phyloP scores from a whole-genome alignment of 768 basidiomycete genomes.

The Porphyrellus cyaneotinctus region DNA sequence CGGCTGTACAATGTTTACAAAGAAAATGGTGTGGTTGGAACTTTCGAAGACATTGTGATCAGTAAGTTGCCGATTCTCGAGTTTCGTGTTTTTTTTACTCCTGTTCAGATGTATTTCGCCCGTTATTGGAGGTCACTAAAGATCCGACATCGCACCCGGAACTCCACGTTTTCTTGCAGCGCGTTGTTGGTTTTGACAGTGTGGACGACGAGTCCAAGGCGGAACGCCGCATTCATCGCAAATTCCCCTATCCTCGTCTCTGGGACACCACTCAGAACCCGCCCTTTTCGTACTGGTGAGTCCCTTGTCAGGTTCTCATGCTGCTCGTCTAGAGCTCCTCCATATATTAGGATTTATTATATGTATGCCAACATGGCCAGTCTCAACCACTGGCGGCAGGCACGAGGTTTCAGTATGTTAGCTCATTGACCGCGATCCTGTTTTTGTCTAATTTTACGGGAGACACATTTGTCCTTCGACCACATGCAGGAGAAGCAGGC shows the following conservation, averaged over 20 bases:
- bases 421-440: constrained; percentile 1
- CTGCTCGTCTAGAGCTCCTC: constrained; percentile 2
- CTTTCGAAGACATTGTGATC: constrained; percentile 85
- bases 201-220: constrained; percentile 97
- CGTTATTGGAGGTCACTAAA: constrained; percentile 93
- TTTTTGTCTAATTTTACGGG: not conserved
- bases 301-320: not conserved
- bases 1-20: constrained; percentile 96
- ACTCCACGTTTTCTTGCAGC: constrained; percentile 90
- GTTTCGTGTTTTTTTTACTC: not conserved
- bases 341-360: constrained; percentile 78
- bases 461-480: constrained; percentile 97
- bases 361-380: constrained; percentile 97
- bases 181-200: constrained; percentile 96
- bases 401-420: constrained; percentile 84
- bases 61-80: constrained; percentile 52
- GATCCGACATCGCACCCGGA: constrained; percentile 90
- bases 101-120: constrained; percentile 78
- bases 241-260: constrained; percentile 85
- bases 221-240: constrained; percentile 87
- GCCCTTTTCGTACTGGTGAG: constrained; percentile 92
- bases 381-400: constrained; percentile 87
- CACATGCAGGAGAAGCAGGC: constrained; percentile 96
- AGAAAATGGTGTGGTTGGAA: constrained; percentile 73
- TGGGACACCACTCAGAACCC: constrained; percentile 92